Evolutionary conservation across 1,139 yeast genomes (phyloP).

Genomic region (Suhomyces wounanorum): DNA sequence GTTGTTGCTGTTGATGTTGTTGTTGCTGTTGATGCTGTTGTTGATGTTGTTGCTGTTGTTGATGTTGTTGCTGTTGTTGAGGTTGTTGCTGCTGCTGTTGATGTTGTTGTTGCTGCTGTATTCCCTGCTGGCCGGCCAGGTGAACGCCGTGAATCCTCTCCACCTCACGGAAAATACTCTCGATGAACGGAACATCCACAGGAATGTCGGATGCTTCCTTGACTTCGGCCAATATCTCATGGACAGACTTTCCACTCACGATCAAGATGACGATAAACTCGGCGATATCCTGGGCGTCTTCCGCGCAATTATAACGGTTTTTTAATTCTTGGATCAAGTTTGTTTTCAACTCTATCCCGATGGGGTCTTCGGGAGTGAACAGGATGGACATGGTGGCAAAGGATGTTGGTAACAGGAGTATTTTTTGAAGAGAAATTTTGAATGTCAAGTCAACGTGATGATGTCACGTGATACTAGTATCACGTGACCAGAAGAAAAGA

Average conservation of each 20-base stretch:
- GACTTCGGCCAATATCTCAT: slow-evolving; percentile 66
- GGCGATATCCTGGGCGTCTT: slow-evolving; percentile 77
- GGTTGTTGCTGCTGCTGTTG: slow-evolving; percentile 11
- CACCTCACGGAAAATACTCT: slow-evolving; percentile 58
- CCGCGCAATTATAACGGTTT: slow-evolving; percentile 41
- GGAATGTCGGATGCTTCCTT: slow-evolving; percentile 65
- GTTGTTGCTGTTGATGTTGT: not conserved
- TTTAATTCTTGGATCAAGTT: slow-evolving; percentile 40
- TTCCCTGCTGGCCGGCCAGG: slow-evolving; percentile 8
- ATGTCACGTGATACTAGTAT: not conserved
- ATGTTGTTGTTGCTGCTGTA: slow-evolving; percentile 8
- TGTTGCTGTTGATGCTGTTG: slow-evolving; percentile 8
- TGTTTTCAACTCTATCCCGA: slow-evolving; percentile 40
- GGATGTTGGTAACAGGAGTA: not conserved
- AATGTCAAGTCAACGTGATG: not conserved
- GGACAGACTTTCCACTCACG: slow-evolving; percentile 66
- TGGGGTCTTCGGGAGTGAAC: slow-evolving; percentile 46
- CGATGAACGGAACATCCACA: slow-evolving; percentile 52
- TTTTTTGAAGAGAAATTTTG: not conserved
- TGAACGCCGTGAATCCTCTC: slow-evolving; percentile 34
- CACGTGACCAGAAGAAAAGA: not conserved
- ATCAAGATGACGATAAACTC: slow-evolving; percentile 77
- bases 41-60: slow-evolving; percentile 12
- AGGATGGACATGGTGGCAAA: slow-evolving; percentile 20
- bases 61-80: slow-evolving; percentile 2